Conservation (phyloP, 306 rosid species). For the Glycyrrhiza uralensis region DNA sequence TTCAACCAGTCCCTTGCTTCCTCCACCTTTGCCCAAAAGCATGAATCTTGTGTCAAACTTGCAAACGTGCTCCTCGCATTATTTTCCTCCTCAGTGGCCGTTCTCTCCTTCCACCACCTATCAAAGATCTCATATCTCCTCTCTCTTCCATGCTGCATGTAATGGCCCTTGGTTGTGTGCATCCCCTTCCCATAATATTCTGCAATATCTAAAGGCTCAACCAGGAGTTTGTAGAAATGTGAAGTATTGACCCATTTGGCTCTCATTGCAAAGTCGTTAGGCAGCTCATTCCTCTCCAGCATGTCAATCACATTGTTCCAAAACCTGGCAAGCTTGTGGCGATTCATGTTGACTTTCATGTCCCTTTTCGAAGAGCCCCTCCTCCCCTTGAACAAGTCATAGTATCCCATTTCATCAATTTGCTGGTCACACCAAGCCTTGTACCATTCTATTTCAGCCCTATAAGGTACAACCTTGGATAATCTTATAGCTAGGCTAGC, state of each 20-base stretch:
- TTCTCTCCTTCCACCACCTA: constrained; percentile 63
- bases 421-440: constrained; percentile 49
- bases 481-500: constrained; percentile 61
- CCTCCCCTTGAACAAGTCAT: constrained; percentile 58
- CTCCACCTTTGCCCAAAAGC: constrained; percentile 84
- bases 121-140: constrained; percentile 63
- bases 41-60: constrained; percentile 76
- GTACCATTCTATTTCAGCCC: constrained; percentile 82
- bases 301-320: constrained; percentile 55
- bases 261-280: constrained; percentile 45
- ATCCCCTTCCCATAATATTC: constrained; percentile 52
- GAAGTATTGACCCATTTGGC: constrained; percentile 61
- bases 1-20: constrained; percentile 67
- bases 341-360: constrained; percentile 49
- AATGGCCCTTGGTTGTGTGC: constrained; percentile 63
- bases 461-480: constrained; percentile 51
- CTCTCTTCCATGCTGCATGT: constrained; percentile 60
- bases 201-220: constrained; percentile 81
- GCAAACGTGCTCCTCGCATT: constrained; percentile 53
- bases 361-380: constrained; percentile 43
- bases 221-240: constrained; percentile 61
- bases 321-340: constrained; percentile 63
- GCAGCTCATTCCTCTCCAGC: constrained; percentile 56
- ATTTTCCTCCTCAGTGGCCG: constrained; percentile 10
- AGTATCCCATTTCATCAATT: constrained; percentile 57